Evolutionary conservation across 2,329 filamentous ascomycete species (phyloP), one percentile per base, ranked within the genome.

Genomic region (Teratosphaeria pseudoeucalypti): DNA sequence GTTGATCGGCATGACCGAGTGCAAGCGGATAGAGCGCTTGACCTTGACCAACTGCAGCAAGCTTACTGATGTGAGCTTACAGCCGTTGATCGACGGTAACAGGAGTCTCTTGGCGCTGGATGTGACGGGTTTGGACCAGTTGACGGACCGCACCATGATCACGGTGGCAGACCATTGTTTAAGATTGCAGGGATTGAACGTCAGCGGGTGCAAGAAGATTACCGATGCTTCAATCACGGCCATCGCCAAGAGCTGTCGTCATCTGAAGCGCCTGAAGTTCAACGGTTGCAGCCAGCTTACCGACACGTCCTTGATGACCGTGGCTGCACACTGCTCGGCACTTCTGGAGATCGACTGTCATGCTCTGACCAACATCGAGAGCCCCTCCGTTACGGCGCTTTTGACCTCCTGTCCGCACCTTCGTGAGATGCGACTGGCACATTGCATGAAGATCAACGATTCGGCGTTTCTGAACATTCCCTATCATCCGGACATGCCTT

Each of bases 331-430:
- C 74, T 96, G 92, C 72, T 89, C 86, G 12, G 92, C 96, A 65
- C 91, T 99, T 34, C 85, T 99, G 63, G 94, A 99, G 74, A 96
- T 99, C 62, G 94, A 99, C 72, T 82, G 99, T 14, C 89, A 96
- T 67, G 88, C 90, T 67, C 95, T 94, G 77, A 81, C 79, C 58
- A 81, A 85, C 54, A 85, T 99, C 65, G 89, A 89, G 63, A 94
- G 95, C 70, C 82, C 85, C 27, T 90, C 94, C 0, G 83, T 99
- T 55, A 92, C 89, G 0, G 83, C 87, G 2, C 82, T 99, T 14
- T 81, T 99, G 55, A 81, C 84, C 26, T 87, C 88, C 65, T 88
- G 92, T 29, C 85, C 85, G 57, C 87, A 92, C 58, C 81, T 99
- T n/a, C 88, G 94, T 57, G 94, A 99, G 76, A 79, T 99, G 32